Evolutionary conservation across 2,329 filamentous ascomycete species (phyloP).

Genomic region (Xylogone sp.): DNA sequence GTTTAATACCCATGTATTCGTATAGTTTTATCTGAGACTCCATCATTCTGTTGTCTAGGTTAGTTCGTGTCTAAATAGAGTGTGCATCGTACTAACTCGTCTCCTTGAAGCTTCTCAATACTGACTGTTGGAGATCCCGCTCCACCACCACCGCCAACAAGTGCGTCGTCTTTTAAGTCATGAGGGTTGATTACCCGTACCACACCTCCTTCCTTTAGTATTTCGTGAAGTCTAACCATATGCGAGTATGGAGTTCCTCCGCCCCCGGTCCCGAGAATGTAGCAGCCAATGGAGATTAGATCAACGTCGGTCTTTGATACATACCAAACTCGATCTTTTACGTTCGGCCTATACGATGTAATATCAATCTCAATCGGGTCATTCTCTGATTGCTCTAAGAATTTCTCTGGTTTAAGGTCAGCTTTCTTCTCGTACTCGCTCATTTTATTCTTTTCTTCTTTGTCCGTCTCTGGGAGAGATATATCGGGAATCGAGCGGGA

Average conservation of each 20-base stretch:
- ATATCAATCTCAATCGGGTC: constrained; percentile 29
- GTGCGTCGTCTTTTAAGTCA: constrained; percentile 45
- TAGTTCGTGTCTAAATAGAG: constrained; percentile 27
- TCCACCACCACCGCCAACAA: constrained; percentile 52
- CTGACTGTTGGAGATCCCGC: constrained; percentile 57
- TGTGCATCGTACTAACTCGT: constrained; percentile 37
- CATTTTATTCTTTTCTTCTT: constrained; percentile 12
- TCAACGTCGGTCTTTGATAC: constrained; percentile 51
- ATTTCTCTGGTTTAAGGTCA: constrained; percentile 6
- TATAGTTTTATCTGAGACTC: constrained; percentile 50
- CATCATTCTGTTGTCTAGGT: constrained; percentile 29
- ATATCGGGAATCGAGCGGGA: constrained; percentile 25
- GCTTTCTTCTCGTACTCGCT: constrained; percentile 22
- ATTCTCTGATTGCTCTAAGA: constrained; percentile 8
- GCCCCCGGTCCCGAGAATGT: constrained; percentile 57
- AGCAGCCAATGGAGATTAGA: constrained; percentile 54
- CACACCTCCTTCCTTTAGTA: constrained; percentile 45
- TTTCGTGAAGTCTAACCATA: constrained; percentile 47
- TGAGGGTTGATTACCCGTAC: constrained; percentile 48
- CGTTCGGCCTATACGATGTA: constrained; percentile 41
- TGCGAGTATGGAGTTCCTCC: constrained; percentile 51
- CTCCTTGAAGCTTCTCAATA: constrained; percentile 55
- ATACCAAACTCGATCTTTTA: constrained; percentile 47
- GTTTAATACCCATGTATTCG: constrained; percentile 39
- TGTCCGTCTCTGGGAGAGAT: constrained; percentile 1